Base-by-base conservation (phyloP, 257 asterid genomes). In the Lycium ferocissimum region DNA sequence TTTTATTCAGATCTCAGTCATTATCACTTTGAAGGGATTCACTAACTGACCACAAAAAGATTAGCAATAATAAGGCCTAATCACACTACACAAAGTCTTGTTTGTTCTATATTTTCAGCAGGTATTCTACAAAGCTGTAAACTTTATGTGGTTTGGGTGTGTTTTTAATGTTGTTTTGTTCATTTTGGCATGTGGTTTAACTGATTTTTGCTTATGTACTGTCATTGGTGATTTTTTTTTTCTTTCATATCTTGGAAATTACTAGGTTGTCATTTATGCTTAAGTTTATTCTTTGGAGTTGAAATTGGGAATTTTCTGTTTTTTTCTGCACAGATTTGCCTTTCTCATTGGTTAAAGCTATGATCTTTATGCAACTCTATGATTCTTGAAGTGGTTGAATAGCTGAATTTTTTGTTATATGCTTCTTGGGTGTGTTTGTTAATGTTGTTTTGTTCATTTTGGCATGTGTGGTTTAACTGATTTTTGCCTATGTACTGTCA, bases 1-100 rank as follows among this genome's bases (percentile, higher is more conserved):
- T 86, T 78, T 87, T 72, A 57, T 83, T 88, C 86, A 85, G 92
- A 90, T 90, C 90, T 89, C 83, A 66, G 87, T 85, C 88, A 57
- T 84, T 87, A 45, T 89, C 90, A 43, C 53, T 75, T 26, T 84
- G 88, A 83, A 49, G 26, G 70, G 86, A 70, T 87, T 84, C 87
- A 80, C 65, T 87, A 75, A 81, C 86, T 86, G 87, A 89, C 87
- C 87, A 87, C 8, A 26, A 70, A 15, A 86, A 80, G 51, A 3
- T 79, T 67, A 73, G 76, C 72, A 54, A 33, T n/a, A 76, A 43
- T 66, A 18, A 87, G 75, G 49, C 86, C 83, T 86, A 83, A 87
- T 84, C 59, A 37, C 53, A 56, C 38, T 43, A 85, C 56, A 26
- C 61, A 84, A 54, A 87, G 89, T 84, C 61, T 40, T 43, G 40